Evolutionary conservation across 768 basidiomycete genomes (phyloP), one percentile per base, ranked within the genome.

Genomic region (Fomitopsis serialis): DNA sequence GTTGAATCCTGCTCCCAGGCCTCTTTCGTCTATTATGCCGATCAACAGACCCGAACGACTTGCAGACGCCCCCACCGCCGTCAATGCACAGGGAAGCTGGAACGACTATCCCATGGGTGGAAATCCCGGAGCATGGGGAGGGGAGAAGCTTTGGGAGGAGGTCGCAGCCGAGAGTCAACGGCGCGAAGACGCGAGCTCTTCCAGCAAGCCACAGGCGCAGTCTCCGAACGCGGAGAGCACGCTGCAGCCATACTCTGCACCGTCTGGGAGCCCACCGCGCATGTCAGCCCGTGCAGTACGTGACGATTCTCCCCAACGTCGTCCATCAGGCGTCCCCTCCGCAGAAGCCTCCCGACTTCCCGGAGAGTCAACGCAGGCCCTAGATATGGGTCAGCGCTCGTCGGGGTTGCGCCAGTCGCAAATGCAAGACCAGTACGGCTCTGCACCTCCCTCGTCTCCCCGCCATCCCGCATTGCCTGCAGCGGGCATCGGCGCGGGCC

Each of bases 381-480:
- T 52, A 25, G 61, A 63, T 19, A 63, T 64, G 61, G 65, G 65
- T 12, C 65, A 64, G 54, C 63, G 60, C 21, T n/a, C 40, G 22
- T 63, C 65, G 19, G 56, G 51, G 48, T 60, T 52, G 54, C 57
- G 49, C 55, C 53, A 29, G 51, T 57, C 51, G 46, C 55, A 19
- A 49, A 42, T 12, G 35, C 55, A 13, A 23, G 50, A 37, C 47
- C 63, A 49, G 45, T 58, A 60, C 57, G 67, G 24, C 63, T 71
- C 22, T 17, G 64, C 22, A 62, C 74, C 35, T 42, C 70, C 76
- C 25, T 61, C 74, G 17, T 60, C 69, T 15, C 76, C 76, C 52
- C 78, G 75, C 17, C 79, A 81, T 60, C 72, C 79, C 4, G 66
- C 77, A 11, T 62, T 77, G 57, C 74, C 74, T 29, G 60, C 66